Evolutionary conservation across 2,329 filamentous ascomycete genomes (phyloP).

Genomic region (Bipolaris zeicola): DNA sequence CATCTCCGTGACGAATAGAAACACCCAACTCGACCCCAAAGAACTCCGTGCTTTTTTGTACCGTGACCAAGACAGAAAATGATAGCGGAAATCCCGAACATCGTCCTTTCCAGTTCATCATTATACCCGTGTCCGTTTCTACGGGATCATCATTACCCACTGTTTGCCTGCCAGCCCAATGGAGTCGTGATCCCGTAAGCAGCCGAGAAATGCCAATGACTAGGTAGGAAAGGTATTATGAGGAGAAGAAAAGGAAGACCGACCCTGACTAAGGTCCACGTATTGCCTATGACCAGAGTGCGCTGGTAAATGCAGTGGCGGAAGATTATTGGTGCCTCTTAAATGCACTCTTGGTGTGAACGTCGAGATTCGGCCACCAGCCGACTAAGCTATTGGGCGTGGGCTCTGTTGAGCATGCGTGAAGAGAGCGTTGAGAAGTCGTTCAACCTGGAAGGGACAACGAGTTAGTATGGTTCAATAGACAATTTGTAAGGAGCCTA

Average conservation of each 20-base stretch:
- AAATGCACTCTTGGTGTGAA: slow-evolving; percentile 22
- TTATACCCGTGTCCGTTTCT: slow-evolving; percentile 7
- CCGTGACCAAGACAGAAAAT: slow-evolving; percentile 17
- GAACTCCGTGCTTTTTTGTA: slow-evolving; percentile 27
- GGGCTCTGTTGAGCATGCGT: slow-evolving; percentile 56
- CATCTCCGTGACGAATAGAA: slow-evolving; percentile 14
- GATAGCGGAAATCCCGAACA: slow-evolving; percentile 13
- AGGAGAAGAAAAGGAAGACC: slow-evolving; percentile 20
- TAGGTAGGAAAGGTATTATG: slow-evolving; percentile 24
- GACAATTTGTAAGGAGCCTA: slow-evolving; percentile 11
- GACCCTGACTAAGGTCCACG: slow-evolving; percentile 25
- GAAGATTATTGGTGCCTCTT: slow-evolving; percentile 25
- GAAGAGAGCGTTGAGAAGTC: slow-evolving; percentile 54
- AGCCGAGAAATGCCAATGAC: slow-evolving; percentile 18
- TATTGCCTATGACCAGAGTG: slow-evolving; percentile 30
- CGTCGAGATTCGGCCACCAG: slow-evolving; percentile 7
- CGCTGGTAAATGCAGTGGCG: slow-evolving; percentile 45
- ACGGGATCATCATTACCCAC: slow-evolving; percentile 24
- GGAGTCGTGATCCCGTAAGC: slow-evolving; percentile 26
- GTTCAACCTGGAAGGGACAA: slow-evolving; percentile 49
- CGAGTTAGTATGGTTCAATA: slow-evolving; percentile 22
- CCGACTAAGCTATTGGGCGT: slow-evolving; percentile 38
- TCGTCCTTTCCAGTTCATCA: slow-evolving; percentile 5
- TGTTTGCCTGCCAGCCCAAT: slow-evolving; percentile 35
- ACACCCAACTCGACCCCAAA: slow-evolving; percentile 18